phyloP scores from a whole-genome alignment of 306 rosid genomes.

The Lablab purpureus region DNA sequence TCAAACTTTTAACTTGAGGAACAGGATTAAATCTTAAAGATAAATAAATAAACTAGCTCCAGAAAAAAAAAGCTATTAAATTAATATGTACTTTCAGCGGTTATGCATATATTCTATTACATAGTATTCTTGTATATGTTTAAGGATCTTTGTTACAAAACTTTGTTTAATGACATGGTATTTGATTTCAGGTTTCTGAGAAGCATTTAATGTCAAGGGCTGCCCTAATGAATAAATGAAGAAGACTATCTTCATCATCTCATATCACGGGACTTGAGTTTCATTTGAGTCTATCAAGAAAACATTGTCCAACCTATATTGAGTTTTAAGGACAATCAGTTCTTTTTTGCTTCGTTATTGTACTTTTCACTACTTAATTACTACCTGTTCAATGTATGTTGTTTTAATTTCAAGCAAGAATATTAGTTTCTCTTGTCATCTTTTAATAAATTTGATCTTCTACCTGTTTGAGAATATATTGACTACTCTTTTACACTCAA shows the following conservation, averaged over 20 bases:
- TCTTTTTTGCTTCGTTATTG: constrained; percentile 40
- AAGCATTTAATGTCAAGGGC: constrained; percentile 79
- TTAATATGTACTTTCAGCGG: background rate
- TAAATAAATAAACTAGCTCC: background rate
- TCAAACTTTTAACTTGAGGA: background rate
- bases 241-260: constrained; percentile 37
- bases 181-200: constrained; percentile 68
- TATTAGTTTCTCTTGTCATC: constrained; percentile 43
- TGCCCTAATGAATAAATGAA: constrained; percentile 73
- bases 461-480: background rate
- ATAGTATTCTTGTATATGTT: background rate
- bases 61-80: background rate
- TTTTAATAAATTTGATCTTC: constrained; percentile 12
- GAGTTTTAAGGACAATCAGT: constrained; percentile 51
- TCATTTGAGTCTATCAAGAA: constrained; percentile 50
- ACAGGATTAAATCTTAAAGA: background rate
- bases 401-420: constrained; percentile 50
- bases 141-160: background rate
- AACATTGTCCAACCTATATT: constrained; percentile 48
- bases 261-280: constrained; percentile 38
- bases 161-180: background rate
- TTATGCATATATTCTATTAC: no score
- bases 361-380: constrained; percentile 44
- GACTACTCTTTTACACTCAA: background rate
- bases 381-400: constrained; percentile 44